Percentiles rank a stretch among this genome's conserved stretches.
Evolutionary conservation across 495 filamentous ascomycete genomes (phyloP).

Genomic region (Podospora comata): DNA sequence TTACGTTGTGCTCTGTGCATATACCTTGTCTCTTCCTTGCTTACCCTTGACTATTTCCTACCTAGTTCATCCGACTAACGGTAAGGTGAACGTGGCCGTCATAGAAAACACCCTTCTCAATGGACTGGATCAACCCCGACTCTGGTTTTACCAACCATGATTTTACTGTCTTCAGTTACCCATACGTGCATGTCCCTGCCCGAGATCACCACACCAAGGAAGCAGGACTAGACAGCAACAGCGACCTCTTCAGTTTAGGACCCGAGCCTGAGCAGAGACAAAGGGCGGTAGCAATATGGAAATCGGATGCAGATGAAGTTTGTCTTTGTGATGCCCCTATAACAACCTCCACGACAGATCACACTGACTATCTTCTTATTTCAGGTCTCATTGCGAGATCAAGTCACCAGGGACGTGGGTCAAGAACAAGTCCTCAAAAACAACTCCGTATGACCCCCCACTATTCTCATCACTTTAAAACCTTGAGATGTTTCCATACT

Average conservation of each 20-base stretch:
- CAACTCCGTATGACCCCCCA: no score
- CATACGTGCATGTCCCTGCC: no score
- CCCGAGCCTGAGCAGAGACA: not conserved
- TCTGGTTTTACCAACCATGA: slow-evolving; percentile 1
- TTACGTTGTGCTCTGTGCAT: no score
- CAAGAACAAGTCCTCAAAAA: no score
- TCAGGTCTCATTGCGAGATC: no score
- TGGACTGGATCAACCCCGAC: not conserved
- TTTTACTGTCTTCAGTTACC: not conserved
- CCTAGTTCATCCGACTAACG: not conserved
- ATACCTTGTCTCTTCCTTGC: not conserved
- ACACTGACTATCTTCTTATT: no score
- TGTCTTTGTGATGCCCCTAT: not conserved
- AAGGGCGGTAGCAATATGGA: not conserved
- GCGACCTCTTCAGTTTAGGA: no score
- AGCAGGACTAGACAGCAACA: no score
- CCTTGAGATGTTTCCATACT: no score
- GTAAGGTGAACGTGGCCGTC: not conserved
- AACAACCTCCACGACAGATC: not conserved
- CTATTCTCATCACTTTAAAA: no score
- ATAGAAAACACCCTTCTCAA: not conserved
- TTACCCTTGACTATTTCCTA: not conserved
- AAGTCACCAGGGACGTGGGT: no score
- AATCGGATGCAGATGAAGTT: not conserved
- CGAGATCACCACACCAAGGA: no score